These are phyloP conservation scores for Nicotiana knightiana DNA, from an alignment of 257 asterid genomes.

Conservation along the genomic window DNA sequence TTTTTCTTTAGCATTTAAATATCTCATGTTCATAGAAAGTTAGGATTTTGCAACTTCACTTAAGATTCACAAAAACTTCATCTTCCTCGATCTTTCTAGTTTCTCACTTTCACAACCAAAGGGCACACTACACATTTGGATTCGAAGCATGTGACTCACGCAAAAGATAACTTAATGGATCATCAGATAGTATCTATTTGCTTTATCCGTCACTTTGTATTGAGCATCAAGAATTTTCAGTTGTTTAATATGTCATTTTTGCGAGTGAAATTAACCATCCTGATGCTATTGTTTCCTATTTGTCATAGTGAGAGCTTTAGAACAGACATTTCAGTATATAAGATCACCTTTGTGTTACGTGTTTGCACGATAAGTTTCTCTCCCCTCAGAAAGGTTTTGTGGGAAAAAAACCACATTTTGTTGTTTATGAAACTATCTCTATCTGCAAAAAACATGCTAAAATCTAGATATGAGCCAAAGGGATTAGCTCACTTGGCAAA, in stretches of 20 bases:
- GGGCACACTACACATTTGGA: background rate
- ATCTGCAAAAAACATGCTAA: background rate
- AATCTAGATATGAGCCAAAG: background rate
- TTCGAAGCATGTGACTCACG: background rate
- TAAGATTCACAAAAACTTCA: background rate
- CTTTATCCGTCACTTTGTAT: background rate
- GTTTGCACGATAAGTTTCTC: background rate
- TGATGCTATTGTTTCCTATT: background rate
- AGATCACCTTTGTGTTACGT: background rate
- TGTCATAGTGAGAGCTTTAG: background rate
- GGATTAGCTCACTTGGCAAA: too few species aligned
- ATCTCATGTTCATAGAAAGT: background rate
- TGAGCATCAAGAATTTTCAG: background rate
- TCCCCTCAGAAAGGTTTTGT: background rate
- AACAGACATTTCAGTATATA: background rate
- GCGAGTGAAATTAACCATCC: background rate
- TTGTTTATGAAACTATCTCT: background rate
- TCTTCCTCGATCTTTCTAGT: background rate
- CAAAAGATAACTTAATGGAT: background rate
- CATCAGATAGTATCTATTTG: background rate
- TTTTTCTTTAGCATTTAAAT: background rate
- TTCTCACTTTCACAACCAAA: background rate
- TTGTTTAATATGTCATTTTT: background rate
- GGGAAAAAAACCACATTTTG: background rate
- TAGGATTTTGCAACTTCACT: background rate